Conservation (phyloP, 2,329 filamentous ascomycete species). For the Fusarium sp. region DNA sequence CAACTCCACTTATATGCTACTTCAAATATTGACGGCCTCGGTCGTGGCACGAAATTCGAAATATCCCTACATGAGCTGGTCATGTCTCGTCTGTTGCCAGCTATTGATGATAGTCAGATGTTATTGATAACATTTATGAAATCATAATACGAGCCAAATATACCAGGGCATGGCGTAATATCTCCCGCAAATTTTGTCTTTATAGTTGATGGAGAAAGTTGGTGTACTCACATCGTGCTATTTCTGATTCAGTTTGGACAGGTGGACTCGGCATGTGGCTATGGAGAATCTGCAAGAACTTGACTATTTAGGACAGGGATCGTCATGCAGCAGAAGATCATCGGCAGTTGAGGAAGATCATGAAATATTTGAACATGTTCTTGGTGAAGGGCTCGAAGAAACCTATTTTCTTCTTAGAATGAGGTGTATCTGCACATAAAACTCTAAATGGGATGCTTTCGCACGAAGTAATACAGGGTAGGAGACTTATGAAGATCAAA, state of each 20-base stretch:
- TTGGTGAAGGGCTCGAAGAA: not conserved
- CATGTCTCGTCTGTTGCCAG: too few relatives aligned
- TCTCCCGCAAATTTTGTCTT: not conserved
- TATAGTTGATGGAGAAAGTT: not conserved
- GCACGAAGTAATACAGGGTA: constrained; percentile 7
- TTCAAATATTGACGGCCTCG: too few relatives aligned
- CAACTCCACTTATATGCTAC: too few relatives aligned
- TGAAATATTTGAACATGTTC: not conserved
- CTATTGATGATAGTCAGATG: too few relatives aligned
- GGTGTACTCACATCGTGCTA: not conserved
- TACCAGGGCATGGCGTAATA: not conserved
- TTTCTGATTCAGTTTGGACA: not conserved
- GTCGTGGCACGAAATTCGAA: too few relatives aligned
- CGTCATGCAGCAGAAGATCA: constrained; percentile 13
- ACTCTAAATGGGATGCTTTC: too few relatives aligned
- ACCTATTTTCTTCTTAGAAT: not conserved
- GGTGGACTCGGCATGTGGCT: not conserved
- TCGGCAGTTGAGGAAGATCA: constrained; percentile 1
- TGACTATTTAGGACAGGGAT: not conserved
- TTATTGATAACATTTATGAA: too few relatives aligned
- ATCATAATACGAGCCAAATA: not conserved
- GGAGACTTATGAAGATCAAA: not conserved
- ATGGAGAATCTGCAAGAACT: not conserved
- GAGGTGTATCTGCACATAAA: too few relatives aligned
- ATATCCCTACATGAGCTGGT: too few relatives aligned